Conservation (phyloP, 495 filamentous ascomycete genomes). For the Staphylotrichum tortipilum region DNA sequence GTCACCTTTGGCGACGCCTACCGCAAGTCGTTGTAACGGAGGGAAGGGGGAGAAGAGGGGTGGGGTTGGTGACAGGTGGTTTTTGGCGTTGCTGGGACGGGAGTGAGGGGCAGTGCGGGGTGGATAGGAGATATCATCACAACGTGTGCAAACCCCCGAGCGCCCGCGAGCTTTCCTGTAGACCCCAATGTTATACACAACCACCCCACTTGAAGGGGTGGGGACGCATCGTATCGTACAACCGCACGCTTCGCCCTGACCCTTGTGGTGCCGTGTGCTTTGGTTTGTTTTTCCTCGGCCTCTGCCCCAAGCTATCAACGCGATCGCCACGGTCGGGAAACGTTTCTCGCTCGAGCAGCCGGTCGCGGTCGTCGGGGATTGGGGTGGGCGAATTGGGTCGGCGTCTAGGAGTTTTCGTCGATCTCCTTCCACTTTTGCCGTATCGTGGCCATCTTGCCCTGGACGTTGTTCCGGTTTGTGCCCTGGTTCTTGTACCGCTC, state of each 20-base stretch:
- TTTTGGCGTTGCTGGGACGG: too few species aligned
- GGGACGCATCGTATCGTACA: slow-evolving; percentile 3
- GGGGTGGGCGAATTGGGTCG: too few species aligned
- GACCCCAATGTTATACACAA: slow-evolving; percentile 8
- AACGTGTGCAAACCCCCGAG: slow-evolving; percentile 8
- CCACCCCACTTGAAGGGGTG: background rate
- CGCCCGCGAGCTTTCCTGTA: background rate
- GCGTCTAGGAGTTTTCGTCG: slow-evolving; percentile 57
- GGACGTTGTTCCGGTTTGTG: slow-evolving; percentile 64
- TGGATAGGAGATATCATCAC: slow-evolving; percentile 9
- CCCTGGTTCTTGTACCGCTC: slow-evolving; percentile 70
- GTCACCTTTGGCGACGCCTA: slow-evolving; percentile 53
- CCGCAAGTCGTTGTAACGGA: slow-evolving; percentile 25
- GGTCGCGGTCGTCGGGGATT: background rate
- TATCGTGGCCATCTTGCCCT: slow-evolving; percentile 57
- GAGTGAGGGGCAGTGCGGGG: background rate
- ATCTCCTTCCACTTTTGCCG: slow-evolving; percentile 74
- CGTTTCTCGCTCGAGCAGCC: background rate
- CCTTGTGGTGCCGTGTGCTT: background rate
- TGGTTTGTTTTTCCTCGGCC: background rate
- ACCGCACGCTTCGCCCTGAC: background rate
- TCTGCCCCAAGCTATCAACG: background rate
- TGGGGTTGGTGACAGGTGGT: background rate
- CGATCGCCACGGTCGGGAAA: background rate
- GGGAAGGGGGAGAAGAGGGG: slow-evolving; percentile 1